Evolutionary conservation across 768 basidiomycete genomes (phyloP).

Genomic region (Lentinula lateritia): DNA sequence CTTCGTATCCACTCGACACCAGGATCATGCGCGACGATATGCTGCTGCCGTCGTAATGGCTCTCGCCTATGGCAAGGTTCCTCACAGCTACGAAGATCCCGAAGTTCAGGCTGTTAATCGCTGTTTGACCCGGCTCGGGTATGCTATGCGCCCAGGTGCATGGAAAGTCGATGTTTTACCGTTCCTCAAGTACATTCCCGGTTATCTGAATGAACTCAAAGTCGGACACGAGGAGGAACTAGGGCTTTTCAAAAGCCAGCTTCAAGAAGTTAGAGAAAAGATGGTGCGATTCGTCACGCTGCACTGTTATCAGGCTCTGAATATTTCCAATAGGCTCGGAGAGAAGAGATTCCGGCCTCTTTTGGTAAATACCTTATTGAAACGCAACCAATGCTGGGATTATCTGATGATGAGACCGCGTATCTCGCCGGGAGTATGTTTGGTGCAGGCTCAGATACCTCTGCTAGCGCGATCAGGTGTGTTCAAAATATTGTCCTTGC

Average conservation of each 20-base stretch:
- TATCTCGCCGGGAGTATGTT: conserved; percentile 64
- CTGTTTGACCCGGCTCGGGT: conserved; percentile 39
- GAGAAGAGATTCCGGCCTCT: conserved; percentile 33
- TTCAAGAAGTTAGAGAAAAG: conserved; percentile 37
- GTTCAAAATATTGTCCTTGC: conserved; percentile 11
- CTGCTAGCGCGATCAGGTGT: conserved; percentile 10
- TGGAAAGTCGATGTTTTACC: conserved; percentile 46
- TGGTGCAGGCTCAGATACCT: conserved; percentile 60
- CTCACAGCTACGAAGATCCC: conserved; percentile 38
- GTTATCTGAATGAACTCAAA: conserved; percentile 53
- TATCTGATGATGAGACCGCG: conserved; percentile 52
- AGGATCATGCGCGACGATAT: conserved; percentile 51
- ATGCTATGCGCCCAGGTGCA: conserved; percentile 35
- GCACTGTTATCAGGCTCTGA: not conserved
- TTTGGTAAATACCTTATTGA: conserved; percentile 58
- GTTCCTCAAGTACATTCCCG: conserved; percentile 30
- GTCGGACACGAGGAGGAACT: conserved; percentile 53
- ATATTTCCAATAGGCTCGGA: conserved; percentile 17
- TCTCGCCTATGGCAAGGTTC: conserved; percentile 41
- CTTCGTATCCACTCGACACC: conserved; percentile 33
- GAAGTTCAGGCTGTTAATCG: conserved; percentile 41
- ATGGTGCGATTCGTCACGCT: conserved; percentile 27
- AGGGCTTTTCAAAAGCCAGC: conserved; percentile 46
- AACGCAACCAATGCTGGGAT: conserved; percentile 38
- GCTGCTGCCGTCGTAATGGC: conserved; percentile 46